These are phyloP conservation scores for Penicillium sp. DNA, from an alignment of 2,329 filamentous ascomycete genomes.

Conservation along the genomic window DNA sequence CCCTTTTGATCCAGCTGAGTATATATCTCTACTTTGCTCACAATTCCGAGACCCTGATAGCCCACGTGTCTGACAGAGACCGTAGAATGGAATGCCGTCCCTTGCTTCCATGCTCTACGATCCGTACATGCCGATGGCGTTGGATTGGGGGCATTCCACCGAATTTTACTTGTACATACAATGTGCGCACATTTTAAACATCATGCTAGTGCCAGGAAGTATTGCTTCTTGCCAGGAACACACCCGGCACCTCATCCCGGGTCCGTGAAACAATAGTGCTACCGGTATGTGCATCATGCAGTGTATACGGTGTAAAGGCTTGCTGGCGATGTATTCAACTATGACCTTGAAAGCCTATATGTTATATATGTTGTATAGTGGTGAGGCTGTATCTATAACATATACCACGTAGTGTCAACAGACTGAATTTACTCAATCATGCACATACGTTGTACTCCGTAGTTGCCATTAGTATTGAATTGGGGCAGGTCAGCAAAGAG, in stretches of 20 bases:
- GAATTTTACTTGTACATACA: slow-evolving; percentile 2
- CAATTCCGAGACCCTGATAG: not conserved
- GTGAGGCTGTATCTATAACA: too few species aligned
- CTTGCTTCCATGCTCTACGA: slow-evolving; percentile 10
- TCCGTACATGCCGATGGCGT: slow-evolving; percentile 8
- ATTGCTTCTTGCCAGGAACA: slow-evolving; percentile 6
- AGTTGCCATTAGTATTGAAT: not conserved
- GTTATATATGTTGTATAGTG: too few species aligned
- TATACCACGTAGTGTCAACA: too few species aligned
- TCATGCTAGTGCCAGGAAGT: slow-evolving; percentile 1
- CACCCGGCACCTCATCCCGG: not conserved
- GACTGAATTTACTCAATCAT: too few species aligned
- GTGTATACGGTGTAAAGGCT: not conserved
- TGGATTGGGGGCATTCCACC: slow-evolving; percentile 9
- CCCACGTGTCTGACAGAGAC: slow-evolving; percentile 22
- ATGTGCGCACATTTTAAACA: not conserved
- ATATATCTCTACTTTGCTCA: not conserved
- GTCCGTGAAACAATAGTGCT: not conserved
- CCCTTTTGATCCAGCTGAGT: not conserved
- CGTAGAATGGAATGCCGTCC: slow-evolving; percentile 10
- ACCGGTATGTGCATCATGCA: not conserved
- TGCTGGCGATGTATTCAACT: not conserved
- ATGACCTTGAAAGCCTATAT: too few species aligned
- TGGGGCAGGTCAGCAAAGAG: not conserved
- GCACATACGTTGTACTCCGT: too few species aligned